A percentile compares a stretch with the other conserved stretches of the same genome.
phyloP scores from a whole-genome alignment of 1,139 yeast genomes.

The Yamadazyma songkhlaensis region DNA sequence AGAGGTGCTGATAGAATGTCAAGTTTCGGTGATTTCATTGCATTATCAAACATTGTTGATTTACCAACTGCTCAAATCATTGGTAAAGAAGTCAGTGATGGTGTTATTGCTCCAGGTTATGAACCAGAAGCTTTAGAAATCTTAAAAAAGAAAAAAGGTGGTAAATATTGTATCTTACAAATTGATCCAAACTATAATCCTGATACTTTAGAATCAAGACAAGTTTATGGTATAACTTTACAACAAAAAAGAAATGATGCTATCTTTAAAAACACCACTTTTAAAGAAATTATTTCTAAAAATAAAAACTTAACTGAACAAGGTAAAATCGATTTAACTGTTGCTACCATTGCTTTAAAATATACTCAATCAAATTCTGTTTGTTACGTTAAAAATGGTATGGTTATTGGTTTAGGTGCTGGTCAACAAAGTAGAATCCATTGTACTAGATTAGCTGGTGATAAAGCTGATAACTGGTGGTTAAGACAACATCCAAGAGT shows the following conservation, averaged over 20 bases:
- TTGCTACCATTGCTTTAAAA: constrained; percentile 94
- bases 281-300: constrained; percentile 86
- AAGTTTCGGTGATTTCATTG: constrained; percentile 97
- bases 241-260: constrained; percentile 99
- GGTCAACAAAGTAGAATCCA: constrained; percentile 99
- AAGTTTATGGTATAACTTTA: constrained; percentile 90
- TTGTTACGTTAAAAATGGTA: constrained; percentile 97
- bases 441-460: constrained; percentile 98
- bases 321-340: constrained; percentile 89
- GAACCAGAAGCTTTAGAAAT: constrained; percentile 88
- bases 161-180: constrained; percentile 94
- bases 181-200: constrained; percentile 94
- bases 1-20: constrained; percentile 99
- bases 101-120: constrained; percentile 97
- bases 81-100: constrained; percentile 96
- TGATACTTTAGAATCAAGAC: constrained; percentile 79
- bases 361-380: constrained; percentile 98
- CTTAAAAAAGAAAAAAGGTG: constrained; percentile 89
- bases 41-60: constrained; percentile 93
- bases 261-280: constrained; percentile 78
- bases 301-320: constrained; percentile 88
- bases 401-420: constrained; percentile 98
- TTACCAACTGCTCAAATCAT: constrained; percentile 95
- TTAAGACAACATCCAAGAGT: constrained; percentile 97
- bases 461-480: constrained; percentile 99